Evolutionary conservation across 345 rosid genomes (phyloP).

Genomic region (Rhodamnia argentea): DNA sequence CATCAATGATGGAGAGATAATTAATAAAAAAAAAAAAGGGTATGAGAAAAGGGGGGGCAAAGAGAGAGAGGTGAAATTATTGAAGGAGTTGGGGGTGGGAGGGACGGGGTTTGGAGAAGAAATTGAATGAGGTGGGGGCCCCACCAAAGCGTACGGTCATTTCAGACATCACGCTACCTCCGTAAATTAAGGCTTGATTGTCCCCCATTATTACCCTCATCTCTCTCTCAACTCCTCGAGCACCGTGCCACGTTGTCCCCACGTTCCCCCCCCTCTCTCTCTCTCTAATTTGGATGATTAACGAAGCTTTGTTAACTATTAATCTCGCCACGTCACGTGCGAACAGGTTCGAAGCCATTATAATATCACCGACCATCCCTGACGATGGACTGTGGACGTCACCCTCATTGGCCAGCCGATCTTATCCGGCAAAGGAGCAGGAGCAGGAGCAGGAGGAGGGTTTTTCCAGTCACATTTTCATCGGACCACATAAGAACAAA

Average conservation of each 20-base stretch:
- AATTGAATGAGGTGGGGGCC: not conserved
- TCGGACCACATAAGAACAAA: not conserved
- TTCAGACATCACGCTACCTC: conserved; percentile 42
- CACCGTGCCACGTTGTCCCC: conserved; percentile 27
- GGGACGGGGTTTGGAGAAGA: not conserved
- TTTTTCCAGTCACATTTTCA: not conserved
- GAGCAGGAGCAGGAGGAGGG: not conserved
- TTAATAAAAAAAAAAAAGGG: not conserved
- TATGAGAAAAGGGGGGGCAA: no score
- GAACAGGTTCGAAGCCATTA: not conserved
- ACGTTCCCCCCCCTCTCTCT: not conserved
- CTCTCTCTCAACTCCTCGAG: conserved; percentile 18
- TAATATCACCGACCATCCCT: conserved; percentile 22
- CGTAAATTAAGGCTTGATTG: conserved; percentile 30
- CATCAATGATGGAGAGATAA: not conserved
- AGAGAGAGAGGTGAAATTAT: not conserved
- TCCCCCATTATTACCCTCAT: not conserved
- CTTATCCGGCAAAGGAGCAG: not conserved
- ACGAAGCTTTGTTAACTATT: not conserved
- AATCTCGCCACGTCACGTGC: conserved; percentile 14
- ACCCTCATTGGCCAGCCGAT: not conserved
- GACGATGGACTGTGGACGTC: conserved; percentile 7
- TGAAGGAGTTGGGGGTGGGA: not conserved
- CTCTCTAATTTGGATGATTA: not conserved
- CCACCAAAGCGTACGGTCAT: conserved; percentile 11